phyloP scores from a whole-genome alignment of 768 basidiomycete genomes.

The Sarcomyxa edulis region DNA sequence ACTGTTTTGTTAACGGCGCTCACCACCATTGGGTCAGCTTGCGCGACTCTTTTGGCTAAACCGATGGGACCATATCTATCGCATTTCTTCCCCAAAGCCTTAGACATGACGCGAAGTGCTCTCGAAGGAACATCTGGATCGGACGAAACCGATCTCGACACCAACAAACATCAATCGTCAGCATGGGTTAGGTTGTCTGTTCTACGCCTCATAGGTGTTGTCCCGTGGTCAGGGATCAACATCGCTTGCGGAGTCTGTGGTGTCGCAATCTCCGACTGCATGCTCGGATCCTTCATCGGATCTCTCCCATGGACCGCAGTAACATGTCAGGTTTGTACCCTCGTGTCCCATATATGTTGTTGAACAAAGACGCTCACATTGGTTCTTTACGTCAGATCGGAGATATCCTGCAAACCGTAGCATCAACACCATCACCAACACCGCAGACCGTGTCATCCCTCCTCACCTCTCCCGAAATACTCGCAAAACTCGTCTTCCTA shows the following conservation, averaged over 20 bases:
- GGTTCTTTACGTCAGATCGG: conserved; percentile 53
- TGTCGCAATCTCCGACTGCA: conserved; percentile 69
- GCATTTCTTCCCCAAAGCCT: conserved; percentile 75
- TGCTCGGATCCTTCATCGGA: conserved; percentile 80
- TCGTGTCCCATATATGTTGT: conserved; percentile 7
- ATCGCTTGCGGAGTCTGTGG: conserved; percentile 92
- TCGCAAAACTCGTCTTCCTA: conserved; percentile 78
- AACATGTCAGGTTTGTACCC: conserved; percentile 66
- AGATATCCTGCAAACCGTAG: conserved; percentile 82
- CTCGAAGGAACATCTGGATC: conserved; percentile 68
- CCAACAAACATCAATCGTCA: conserved; percentile 31
- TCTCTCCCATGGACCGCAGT: conserved; percentile 88
- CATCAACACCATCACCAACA: conserved; percentile 62
- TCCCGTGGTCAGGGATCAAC: conserved; percentile 97
- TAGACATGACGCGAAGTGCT: conserved; percentile 79
- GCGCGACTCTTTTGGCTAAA: conserved; percentile 72
- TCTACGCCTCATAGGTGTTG: conserved; percentile 85
- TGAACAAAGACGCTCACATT: neutral
- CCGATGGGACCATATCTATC: conserved; percentile 84
- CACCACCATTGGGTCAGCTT: conserved; percentile 82
- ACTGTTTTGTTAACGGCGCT: conserved; percentile 77
- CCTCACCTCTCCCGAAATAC: conserved; percentile 77
- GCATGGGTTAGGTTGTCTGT: conserved; percentile 86
- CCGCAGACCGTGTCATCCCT: conserved; percentile 80
- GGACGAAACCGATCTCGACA: conserved; percentile 21